A percentile compares a stretch with the other conserved stretches of the same genome.
These are phyloP conservation scores for Penicillium samsonianum DNA, from an alignment of 495 filamentous ascomycete species.

Conservation along the genomic window DNA sequence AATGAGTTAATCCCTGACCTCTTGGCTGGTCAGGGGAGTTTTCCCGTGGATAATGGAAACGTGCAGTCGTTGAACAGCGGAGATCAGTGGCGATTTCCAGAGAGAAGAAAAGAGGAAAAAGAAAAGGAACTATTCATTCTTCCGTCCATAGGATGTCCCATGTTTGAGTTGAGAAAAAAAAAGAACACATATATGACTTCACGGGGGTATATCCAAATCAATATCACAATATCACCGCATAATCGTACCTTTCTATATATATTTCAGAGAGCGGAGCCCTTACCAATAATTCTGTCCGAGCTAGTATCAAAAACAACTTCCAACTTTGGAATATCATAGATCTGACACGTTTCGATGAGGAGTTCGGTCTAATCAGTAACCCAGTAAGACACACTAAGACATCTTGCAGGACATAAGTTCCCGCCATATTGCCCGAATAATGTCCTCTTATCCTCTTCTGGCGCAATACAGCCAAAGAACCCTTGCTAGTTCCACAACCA, in stretches of 20 bases:
- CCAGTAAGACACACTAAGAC: background rate
- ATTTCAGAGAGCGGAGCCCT: conserved; percentile 15
- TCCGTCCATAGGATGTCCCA: too few relatives aligned
- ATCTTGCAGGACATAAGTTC: conserved; percentile 8
- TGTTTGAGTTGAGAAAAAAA: too few relatives aligned
- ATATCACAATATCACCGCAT: background rate
- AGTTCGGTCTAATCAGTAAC: conserved; percentile 22
- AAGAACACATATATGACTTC: too few relatives aligned
- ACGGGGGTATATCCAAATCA: too few relatives aligned
- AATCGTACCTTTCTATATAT: too few relatives aligned
- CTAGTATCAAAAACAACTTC: conserved; percentile 9
- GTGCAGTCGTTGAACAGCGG: too few relatives aligned
- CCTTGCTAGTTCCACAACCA: background rate
- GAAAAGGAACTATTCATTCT: too few relatives aligned
- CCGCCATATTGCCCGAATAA: conserved; percentile 6
- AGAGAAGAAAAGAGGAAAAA: too few relatives aligned
- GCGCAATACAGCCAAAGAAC: conserved; percentile 12
- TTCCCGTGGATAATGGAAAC: too few relatives aligned
- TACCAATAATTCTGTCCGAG: conserved; percentile 19
- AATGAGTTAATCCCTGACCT: too few relatives aligned
- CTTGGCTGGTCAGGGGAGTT: too few relatives aligned
- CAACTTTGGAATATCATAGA: conserved; percentile 19
- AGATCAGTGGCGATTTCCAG: too few relatives aligned
- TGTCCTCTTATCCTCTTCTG: conserved; percentile 15
- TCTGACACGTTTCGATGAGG: conserved; percentile 31